phyloP scores from a whole-genome alignment of 148 eudicot species.

The Camellia granthamiana region DNA sequence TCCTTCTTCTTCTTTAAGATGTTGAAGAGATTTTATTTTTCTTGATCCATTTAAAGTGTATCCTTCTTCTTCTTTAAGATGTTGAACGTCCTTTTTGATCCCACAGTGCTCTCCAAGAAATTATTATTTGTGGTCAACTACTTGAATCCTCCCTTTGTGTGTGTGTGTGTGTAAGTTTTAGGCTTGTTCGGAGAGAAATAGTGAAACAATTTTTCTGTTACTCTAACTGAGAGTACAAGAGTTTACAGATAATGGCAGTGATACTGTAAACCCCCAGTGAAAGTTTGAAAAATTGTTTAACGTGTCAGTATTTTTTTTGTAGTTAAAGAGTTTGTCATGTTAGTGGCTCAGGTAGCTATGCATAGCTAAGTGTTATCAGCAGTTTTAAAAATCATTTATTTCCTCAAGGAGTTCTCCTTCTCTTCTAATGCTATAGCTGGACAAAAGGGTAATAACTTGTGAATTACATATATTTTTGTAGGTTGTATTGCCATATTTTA shows the following conservation, averaged over 20 bases:
- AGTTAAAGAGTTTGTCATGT: background rate
- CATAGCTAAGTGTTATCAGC: background rate
- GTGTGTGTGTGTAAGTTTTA: background rate
- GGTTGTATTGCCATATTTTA: conserved; percentile 92
- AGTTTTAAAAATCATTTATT: background rate
- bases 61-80: no score
- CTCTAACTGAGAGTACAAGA: background rate
- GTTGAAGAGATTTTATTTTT: no score
- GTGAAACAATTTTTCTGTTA: background rate
- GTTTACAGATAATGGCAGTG: background rate
- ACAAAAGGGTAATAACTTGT: background rate
- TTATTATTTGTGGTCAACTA: background rate
- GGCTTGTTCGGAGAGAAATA: background rate
- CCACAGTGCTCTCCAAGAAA: no score
- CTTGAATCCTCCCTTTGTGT: background rate
- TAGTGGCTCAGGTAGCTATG: background rate
- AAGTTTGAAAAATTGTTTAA: background rate
- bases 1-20: no score
- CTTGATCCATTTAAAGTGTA: no score
- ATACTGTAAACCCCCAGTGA: background rate
- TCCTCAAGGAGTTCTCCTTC: background rate
- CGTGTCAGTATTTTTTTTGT: background rate
- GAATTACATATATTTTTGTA: conserved; percentile 27
- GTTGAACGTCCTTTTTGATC: no score
- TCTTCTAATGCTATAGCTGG: background rate